Evolutionary conservation across 2,329 filamentous ascomycete genomes (phyloP), one percentile per base, ranked within the genome.

Genomic region (Dothistroma septosporum): DNA sequence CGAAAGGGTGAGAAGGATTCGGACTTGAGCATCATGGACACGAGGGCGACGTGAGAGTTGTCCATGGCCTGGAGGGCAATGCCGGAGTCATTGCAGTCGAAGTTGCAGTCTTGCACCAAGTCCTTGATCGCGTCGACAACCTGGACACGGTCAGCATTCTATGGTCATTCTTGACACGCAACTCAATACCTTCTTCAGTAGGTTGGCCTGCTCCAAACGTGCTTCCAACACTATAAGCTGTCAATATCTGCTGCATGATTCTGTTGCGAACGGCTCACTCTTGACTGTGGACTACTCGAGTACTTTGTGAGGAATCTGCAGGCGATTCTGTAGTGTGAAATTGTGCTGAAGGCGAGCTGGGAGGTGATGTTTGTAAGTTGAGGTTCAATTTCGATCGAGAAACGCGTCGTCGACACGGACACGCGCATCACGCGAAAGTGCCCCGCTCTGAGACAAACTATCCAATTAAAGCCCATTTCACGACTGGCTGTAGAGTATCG

Each of bases 71-170:
- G 94, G 59, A 99, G 90, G 55, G 93, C 92, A 74, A 99, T 94
- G 65, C 94, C 94, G 58, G 91, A 93, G 84, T 99, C 95, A 89
- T 97, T 99, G 89, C 95, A 99, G 84, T 99, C 94, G 81, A 99
- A 99, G 82, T 99, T 99, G 87, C 94, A 99, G 81, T 99, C 94
- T 79, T 97, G 94, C 57, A 99, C 94, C 55, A 99, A 87, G 74
- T 99, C 94, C 80, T 97, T 97, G 87, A 99, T 97, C 71, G 95
- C 91, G 76, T 99, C 95, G 73, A 99, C 92, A 66, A 97, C 91
- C 92, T 96, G 69, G 50, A n/a, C 7, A 60, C 48, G 24, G 22
- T 31, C 24, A 48, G 33, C 14, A 21, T 8, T 21, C 44, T 41
- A 31, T 28, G 55, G 11, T 31, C 52, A 22, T 41, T 61, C 4